Evolutionary conservation across 192 early-diverging fungal species (phyloP), one percentile per base, ranked within the genome.

Genomic region (Umbelopsis vinacea): DNA sequence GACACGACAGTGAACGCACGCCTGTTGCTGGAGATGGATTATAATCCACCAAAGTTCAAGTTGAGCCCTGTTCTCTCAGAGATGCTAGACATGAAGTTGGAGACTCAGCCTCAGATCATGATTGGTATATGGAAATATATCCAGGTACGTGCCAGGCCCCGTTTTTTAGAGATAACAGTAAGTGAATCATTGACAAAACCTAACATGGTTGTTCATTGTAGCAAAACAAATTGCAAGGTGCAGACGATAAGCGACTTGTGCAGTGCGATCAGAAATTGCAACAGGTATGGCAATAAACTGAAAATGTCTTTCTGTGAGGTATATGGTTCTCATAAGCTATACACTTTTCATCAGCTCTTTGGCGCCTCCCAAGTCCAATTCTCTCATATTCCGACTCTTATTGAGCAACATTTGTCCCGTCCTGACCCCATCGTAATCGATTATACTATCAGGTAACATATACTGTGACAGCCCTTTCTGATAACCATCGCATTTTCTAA

Each of bases 51-150:
- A 72, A 92, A 90, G 57, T 95, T 89, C 84, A 94, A 95, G 69
- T 78, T 97, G 54, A 88, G 88, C 33, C 85, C 89, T 14, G 82
- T 84, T 22, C 76, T 99, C 77, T 87, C 89, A 9, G 86, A 89
- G 66, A 70, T 99, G 66, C 79, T 99, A 52, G 90, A 90, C 40
- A 85, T 97, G 19, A 87, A 92, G 68, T 82, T 89, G 40, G 92
- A 93, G 76, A 92, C 92, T 2, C 78, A 87, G 37, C 76, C 87
- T 8, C 87, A 88, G 45, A 90, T 96, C 52, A 91, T 97, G 67
- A 90, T 91, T 87, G 91, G 89, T 50, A 76, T 99, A 53, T 97
- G 96, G 96, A 93, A 99, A 78, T 99, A 99, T 75, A 91, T 99
- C 72, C 97, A 96, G 83, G 90, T 93, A 81, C 53, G 21, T 55